Evolutionary conservation across 305 asterid genomes (phyloP).

Genomic region (Fraxinus dipetala): DNA sequence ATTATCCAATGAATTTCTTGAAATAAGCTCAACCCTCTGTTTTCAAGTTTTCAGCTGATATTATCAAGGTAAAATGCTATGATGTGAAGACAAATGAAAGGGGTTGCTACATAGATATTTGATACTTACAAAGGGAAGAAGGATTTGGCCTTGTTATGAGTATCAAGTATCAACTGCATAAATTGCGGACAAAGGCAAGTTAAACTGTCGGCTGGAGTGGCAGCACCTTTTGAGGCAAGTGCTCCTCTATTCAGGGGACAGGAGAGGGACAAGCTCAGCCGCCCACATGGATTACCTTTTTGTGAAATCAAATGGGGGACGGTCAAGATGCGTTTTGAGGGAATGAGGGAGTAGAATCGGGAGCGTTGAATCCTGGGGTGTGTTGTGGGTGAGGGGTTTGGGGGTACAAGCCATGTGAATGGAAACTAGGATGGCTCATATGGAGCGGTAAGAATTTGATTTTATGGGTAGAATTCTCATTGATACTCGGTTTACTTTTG

Average conservation of each 20-base stretch:
- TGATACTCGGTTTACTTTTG: neutral
- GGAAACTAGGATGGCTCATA: neutral
- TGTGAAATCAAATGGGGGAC: conserved; percentile 4
- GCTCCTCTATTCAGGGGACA: conserved; percentile 61
- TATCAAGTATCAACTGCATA: conserved; percentile 36
- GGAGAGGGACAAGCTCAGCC: conserved; percentile 62
- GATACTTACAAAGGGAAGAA: neutral
- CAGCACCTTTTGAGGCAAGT: conserved; percentile 48
- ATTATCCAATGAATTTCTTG: neutral
- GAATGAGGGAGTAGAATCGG: conserved; percentile 24
- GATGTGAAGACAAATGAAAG: neutral
- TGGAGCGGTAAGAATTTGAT: neutral
- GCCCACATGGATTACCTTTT: conserved; percentile 56
- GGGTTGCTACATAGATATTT: conserved; percentile 3
- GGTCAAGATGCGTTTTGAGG: conserved; percentile 45
- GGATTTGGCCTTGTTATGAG: conserved; percentile 8
- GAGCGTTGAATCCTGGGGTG: conserved; percentile 22
- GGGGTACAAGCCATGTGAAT: neutral
- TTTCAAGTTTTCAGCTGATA: neutral
- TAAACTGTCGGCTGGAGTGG: conserved; percentile 58
- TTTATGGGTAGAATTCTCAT: neutral
- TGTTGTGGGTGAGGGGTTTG: neutral
- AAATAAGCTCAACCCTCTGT: neutral
- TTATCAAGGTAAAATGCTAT: neutral
- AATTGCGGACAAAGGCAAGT: conserved; percentile 62